A percentile compares a stretch with the other conserved stretches of the same genome.
phyloP scores from a whole-genome alignment of 768 basidiomycete genomes.

The Austroboletus eburneus region DNA sequence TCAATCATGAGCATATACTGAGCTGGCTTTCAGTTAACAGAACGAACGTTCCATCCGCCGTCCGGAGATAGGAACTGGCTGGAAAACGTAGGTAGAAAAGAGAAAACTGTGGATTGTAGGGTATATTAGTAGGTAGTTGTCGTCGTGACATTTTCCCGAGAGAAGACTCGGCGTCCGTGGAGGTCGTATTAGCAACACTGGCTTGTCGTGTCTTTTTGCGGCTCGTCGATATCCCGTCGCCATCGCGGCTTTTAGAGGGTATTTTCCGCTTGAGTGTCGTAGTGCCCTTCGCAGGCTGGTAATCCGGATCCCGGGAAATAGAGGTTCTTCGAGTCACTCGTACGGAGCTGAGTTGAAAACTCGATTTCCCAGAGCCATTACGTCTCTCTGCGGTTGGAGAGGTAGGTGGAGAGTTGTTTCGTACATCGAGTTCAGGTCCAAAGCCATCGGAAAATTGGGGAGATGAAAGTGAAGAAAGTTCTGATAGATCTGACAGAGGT shows the following conservation, averaged over 20 bases:
- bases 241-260: constrained; percentile 5
- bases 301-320: constrained; percentile 3
- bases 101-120: constrained; percentile 47
- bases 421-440: constrained; percentile 1
- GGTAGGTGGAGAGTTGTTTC: constrained; percentile 16
- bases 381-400: constrained; percentile 11
- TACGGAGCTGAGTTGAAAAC: background rate
- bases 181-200: background rate
- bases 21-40: background rate
- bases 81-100: constrained; percentile 72
- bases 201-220: constrained; percentile 10
- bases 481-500: constrained; percentile 26
- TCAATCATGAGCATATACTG: constrained; percentile 1
- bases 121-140: constrained; percentile 47
- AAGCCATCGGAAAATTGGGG: constrained; percentile 8
- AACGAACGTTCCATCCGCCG: constrained; percentile 38
- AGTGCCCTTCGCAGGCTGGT: constrained; percentile 16
- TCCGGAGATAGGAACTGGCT: constrained; percentile 50
- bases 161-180: constrained; percentile 1
- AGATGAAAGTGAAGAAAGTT: constrained; percentile 30
- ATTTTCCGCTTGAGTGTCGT: constrained; percentile 18
- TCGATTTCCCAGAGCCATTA: background rate
- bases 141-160: constrained; percentile 30
- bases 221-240: constrained; percentile 4
- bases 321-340: constrained; percentile 4